Base-by-base conservation (phyloP, 2,329 filamentous ascomycete genomes). In the Fusarium staphyleae region DNA sequence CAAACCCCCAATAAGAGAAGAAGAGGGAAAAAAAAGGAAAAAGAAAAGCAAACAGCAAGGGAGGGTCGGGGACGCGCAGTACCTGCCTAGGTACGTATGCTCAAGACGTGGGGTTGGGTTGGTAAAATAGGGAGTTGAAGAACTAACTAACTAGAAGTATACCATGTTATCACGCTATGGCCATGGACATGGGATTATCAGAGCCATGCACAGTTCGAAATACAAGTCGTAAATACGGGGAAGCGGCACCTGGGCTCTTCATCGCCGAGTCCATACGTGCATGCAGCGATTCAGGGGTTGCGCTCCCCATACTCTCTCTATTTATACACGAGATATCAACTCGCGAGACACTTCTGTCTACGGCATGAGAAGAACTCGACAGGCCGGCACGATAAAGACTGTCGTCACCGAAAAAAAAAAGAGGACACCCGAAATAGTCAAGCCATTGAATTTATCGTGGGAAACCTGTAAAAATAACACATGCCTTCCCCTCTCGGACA, bases 221-320 rank as follows among this genome's bases (percentile, higher is more conserved):
- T 24, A 8, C 8, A 15, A 24, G 15, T 46, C 43, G 33, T 19
- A 30, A 37, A 37, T 4, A 28, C 22, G 29, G 43, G 32, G 22
- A 24, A 37, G 33, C 33, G 33, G 32, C n/a, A 3, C 15, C 39
- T 11, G 2, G 14, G 16, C 26, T 8, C 9, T 45, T 28, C 37
- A 43, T 43, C 14, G n/a, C 39, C 28, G 35, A 26, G 16, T 33
- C 34, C 39, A 33, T 53, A 30, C 39, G 29, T 55, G 33, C 40
- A 55, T 55, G 22, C 36, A 24, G 15, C 35, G 28, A 16, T 22
- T 36, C 46, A 42, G 54, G 46, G 46, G 22, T 22, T 33, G 24
- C 34, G 28, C 22, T 24, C 32, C 13, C 34, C 19, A 15, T 15
- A 14, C 34, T 30, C 37, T 32, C 35, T 47, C 19, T 22, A 6